Base-by-base conservation (phyloP, 2,329 filamentous ascomycete genomes). In the Westerdykella sp. region DNA sequence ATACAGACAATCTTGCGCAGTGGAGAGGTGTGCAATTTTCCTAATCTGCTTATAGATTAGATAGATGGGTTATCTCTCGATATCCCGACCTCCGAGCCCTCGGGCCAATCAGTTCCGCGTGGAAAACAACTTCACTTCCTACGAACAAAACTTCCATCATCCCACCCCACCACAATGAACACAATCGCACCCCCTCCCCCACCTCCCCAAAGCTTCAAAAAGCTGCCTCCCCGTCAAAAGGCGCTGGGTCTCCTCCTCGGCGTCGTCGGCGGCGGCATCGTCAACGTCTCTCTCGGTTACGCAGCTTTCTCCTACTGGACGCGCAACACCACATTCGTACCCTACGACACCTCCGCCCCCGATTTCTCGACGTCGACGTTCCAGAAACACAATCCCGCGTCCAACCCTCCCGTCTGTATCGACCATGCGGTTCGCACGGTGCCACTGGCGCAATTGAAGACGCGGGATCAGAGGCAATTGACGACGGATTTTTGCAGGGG, bases 401-500 rank as follows among this genome's bases (percentile, higher is more conserved):
- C 42, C 14, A 69, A 69, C 41, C 46, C 54, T 36, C 65, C 65
- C 0, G 47, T 51, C 4, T 64, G 59, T 48, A 62, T 67, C 40
- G 66, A 69, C 47, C 62, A 68, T 47, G 60, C 60, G 4, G 48
- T 66, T 30, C 62, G 65, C 25, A 55, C 55, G 21, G 57, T 69
- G 15, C 65, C 66, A 31, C 58, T 68, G 34, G 46, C 44, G 12
- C 53, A 63, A 40, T 50, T 69, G 37, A 56, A 61, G 31, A 61
- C 58, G 2, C 49, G 53, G 1, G 63, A 68, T 25, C 53, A 58
- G 30, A 47, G 41, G 30, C 39, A 50, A 18, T 41, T 69, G 23
- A 65, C 62, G 39, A 66, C 60, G 22, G 61, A 62, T 16, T 68
- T 69, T 38, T 68, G 65, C 41, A 45, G 63, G 13, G 63, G 65